Evolutionary conservation across 2,329 filamentous ascomycete species (phyloP).

Genomic region (Microcyclosporella mali): DNA sequence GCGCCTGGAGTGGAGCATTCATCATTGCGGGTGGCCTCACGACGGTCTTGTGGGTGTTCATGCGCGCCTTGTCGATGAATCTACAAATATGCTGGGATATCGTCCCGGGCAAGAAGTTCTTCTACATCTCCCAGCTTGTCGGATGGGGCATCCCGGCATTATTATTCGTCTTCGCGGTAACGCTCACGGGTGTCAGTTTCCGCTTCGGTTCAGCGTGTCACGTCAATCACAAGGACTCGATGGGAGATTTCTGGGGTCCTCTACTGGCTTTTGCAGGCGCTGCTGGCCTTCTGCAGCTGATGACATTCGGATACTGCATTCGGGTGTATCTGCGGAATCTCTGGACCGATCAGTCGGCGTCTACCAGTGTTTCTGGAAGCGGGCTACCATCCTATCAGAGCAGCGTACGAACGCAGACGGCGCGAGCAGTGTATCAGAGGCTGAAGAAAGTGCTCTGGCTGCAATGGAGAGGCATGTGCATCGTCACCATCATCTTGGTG

Average conservation of each 20-base stretch:
- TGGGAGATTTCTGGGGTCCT: conserved; percentile 86
- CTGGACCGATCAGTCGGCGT: conserved; percentile 56
- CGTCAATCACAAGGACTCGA: conserved; percentile 81
- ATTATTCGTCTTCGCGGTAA: conserved; percentile 68
- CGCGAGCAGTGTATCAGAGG: conserved; percentile 80
- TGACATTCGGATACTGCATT: conserved; percentile 82
- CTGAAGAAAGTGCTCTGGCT: conserved; percentile 80
- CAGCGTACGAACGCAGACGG: conserved; percentile 72
- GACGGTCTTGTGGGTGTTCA: conserved; percentile 82
- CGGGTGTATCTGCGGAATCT: conserved; percentile 87
- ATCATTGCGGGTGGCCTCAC: conserved; percentile 80
- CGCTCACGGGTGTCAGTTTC: conserved; percentile 87
- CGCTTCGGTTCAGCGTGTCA: conserved; percentile 89
- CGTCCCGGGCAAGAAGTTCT: conserved; percentile 79
- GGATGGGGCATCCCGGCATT: conserved; percentile 81
- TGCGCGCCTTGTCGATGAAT: conserved; percentile 84
- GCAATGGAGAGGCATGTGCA: conserved; percentile 88
- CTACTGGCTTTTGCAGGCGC: conserved; percentile 69
- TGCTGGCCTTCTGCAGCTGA: conserved; percentile 73
- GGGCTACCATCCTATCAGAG: conserved; percentile 64
- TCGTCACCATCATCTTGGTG: conserved; percentile 81
- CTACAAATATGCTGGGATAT: conserved; percentile 95
- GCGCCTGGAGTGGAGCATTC: conserved; percentile 81
- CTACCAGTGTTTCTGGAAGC: conserved; percentile 53
- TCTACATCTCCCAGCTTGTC: conserved; percentile 70